phyloP scores from a whole-genome alignment of 1,284 basidiomycete species.

The Trametes sp. region DNA sequence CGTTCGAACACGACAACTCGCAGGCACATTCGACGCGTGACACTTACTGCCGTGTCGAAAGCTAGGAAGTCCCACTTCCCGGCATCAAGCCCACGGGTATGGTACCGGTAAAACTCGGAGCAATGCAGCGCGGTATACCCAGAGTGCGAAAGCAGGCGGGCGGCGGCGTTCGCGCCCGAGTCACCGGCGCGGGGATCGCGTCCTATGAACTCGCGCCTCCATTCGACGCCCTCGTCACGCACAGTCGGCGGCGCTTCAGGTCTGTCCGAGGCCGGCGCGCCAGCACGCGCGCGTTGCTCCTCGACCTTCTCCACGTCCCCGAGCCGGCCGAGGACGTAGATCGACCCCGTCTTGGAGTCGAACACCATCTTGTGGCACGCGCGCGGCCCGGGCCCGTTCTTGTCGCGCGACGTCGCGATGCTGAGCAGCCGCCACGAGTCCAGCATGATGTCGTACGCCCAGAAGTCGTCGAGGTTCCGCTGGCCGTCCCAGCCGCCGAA shows the following conservation, averaged over 20 bases:
- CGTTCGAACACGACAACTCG: not conserved
- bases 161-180: not conserved
- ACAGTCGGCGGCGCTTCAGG: not conserved
- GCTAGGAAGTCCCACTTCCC: constrained; percentile 76
- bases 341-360: constrained; percentile 70
- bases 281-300: constrained; percentile 20
- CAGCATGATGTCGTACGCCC: constrained; percentile 73
- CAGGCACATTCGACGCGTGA: not conserved
- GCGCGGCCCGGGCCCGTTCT: constrained; percentile 73
- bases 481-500: constrained; percentile 85
- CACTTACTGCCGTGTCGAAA: constrained; percentile 66
- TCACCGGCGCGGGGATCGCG: not conserved
- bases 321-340: constrained; percentile 76
- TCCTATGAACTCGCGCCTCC: constrained; percentile 1
- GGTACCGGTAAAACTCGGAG: constrained; percentile 78
- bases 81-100: constrained; percentile 62
- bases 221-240: constrained; percentile 3
- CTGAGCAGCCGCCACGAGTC: constrained; percentile 73
- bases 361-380: constrained; percentile 88
- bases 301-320: constrained; percentile 57
- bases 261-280: not conserved
- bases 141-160: not conserved
- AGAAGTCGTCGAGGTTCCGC: constrained; percentile 80
- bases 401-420: constrained; percentile 60
- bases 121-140: constrained; percentile 40